Evolutionary conservation across 768 basidiomycete genomes (phyloP), one percentile per base, ranked within the genome.

Genomic region (Lentinula boryana): DNA sequence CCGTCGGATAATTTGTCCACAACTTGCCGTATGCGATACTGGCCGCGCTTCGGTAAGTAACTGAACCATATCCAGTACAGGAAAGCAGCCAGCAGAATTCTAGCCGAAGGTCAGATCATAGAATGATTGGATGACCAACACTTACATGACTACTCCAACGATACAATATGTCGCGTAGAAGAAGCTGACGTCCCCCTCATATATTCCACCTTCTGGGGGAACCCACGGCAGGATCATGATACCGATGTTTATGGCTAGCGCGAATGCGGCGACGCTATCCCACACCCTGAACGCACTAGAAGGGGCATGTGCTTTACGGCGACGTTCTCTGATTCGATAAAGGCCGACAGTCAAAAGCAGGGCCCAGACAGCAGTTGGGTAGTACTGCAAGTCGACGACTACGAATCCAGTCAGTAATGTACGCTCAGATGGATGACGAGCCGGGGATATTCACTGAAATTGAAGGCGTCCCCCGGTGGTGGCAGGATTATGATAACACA

Each of bases 401-500:
- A 50, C 4, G 31, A 16, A 18, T 8, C 8, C 33, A 6, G 56
- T 64, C 31, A 65, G 60, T 52, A 33, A 35, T 46, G 27, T 35
- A 43, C 18, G 23, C 38, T 12, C 36, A 49, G 27, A 55, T 10
- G 59, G 27, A 38, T 49, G 31, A 10, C 32, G 50, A 41, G 36
- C 32, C 1, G 9, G 31, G 13, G 32, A 3, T 50, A 66, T 74
- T 58, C 57, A 76, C 75, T 75, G 64, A 78, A 77, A 63, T 76
- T 75, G 66, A 79, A 79, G 7, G 76, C 76, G 65, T 77, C 77
- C 54, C 74, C 74, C 27, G 75, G 72, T 2, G 77, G 77, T 31
- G 76, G 74, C 1, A 74, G 78, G 48, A 81, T 68, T 62, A 84
- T 82, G 55, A 83, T 76, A 59, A 83, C 72, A 21, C 76, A 70